Evolutionary conservation across 2,329 filamentous ascomycete genomes (phyloP).

Genomic region (Gnomoniopsis sp.): DNA sequence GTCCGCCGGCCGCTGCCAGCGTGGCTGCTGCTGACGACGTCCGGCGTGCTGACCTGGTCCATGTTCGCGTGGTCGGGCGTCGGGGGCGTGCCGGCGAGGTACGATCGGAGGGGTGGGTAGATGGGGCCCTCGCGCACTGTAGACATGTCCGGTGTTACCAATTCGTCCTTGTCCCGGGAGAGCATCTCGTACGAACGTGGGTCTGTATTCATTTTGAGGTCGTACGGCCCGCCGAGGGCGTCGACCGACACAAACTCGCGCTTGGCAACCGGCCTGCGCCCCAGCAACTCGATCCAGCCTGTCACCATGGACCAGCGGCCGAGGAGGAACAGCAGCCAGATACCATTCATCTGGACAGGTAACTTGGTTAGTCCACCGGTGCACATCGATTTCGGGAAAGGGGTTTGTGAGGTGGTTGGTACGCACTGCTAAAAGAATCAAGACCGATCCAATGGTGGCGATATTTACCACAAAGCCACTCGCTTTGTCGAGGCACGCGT

Average conservation of each 20-base stretch:
- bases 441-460: conserved; percentile 73
- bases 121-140: conserved; percentile 25
- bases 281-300: conserved; percentile 72
- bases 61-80: conserved; percentile 15
- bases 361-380: conserved; percentile 10
- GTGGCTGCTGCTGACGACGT: conserved; percentile 13
- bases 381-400: neutral
- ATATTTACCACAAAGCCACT: conserved; percentile 66
- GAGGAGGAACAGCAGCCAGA: conserved; percentile 81
- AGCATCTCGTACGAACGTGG: conserved; percentile 80
- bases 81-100: conserved; percentile 14
- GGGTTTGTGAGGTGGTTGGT: neutral
- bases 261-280: conserved; percentile 47
- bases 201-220: conserved; percentile 52
- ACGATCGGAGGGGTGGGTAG: conserved; percentile 21
- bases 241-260: conserved; percentile 89
- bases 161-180: conserved; percentile 48
- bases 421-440: conserved; percentile 77
- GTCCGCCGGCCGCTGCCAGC: conserved; percentile 38
- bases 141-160: conserved; percentile 45
- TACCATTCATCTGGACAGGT: conserved; percentile 64
- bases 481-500: conserved; percentile 61
- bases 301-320: conserved; percentile 80
- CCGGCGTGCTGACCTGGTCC: conserved; percentile 20
- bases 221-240: conserved; percentile 49